phyloP scores from a whole-genome alignment of 2,329 filamentous ascomycete species.

The Setomelanomma holmii region DNA sequence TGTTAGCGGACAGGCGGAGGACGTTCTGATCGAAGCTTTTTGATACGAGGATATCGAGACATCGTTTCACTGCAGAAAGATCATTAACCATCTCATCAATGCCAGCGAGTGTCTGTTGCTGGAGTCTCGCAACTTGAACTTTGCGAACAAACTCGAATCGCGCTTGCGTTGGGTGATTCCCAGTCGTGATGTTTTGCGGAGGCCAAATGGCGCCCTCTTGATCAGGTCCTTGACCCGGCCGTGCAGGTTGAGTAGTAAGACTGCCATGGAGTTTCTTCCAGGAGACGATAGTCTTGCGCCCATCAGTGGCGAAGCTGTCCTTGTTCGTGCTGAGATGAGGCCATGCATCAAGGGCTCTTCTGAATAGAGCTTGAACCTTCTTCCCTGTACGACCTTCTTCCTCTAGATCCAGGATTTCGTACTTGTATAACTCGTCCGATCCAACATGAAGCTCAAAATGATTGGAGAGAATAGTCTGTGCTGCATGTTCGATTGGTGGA shows the following conservation, averaged over 20 bases:
- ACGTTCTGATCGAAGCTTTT: slow-evolving; percentile 1
- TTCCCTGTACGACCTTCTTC: neutral
- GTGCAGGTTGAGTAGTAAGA: too few relatives aligned
- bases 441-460: slow-evolving; percentile 14
- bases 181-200: too few relatives aligned
- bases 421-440: neutral
- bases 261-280: slow-evolving; percentile 12
- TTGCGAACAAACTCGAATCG: too few relatives aligned
- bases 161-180: too few relatives aligned
- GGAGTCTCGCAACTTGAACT: too few relatives aligned
- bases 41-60: neutral
- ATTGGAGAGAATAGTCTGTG: slow-evolving; percentile 21
- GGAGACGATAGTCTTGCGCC: slow-evolving; percentile 8
- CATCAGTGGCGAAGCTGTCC: slow-evolving; percentile 7
- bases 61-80: too few relatives aligned
- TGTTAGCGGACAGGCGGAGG: neutral
- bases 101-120: too few relatives aligned
- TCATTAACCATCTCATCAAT: too few relatives aligned
- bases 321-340: slow-evolving; percentile 1
- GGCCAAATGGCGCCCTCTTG: too few relatives aligned
- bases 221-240: too few relatives aligned
- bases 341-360: too few relatives aligned
- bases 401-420: neutral
- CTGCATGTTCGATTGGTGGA: too few relatives aligned
- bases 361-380: neutral